phyloP scores from a whole-genome alignment of 2,329 filamentous ascomycete species.

The Zasmidium citrigriseum region DNA sequence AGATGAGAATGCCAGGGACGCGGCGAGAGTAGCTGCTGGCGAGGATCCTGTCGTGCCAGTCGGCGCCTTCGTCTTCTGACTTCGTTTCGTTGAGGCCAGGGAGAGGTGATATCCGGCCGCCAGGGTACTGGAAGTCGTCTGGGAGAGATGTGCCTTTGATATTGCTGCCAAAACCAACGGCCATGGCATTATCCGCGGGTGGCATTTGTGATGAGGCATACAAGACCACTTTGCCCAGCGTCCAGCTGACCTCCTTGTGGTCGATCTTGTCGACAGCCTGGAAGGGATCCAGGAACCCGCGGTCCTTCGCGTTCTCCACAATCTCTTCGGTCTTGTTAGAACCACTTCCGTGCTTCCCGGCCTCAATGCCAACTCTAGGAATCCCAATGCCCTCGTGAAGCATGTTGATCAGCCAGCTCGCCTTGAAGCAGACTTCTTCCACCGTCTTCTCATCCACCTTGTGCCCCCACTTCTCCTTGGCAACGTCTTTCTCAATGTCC shows the following conservation, averaged over 20 bases:
- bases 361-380: conserved; percentile 74
- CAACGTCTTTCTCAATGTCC: conserved; percentile 68
- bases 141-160: conserved; percentile 42
- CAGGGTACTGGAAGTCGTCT: conserved; percentile 80
- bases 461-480: conserved; percentile 68
- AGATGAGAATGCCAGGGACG: conserved; percentile 73
- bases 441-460: conserved; percentile 74
- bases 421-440: conserved; percentile 92
- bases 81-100: conserved; percentile 41
- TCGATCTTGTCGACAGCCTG: conserved; percentile 91
- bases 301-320: conserved; percentile 64
- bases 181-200: conserved; percentile 62
- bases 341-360: conserved; percentile 52
- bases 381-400: conserved; percentile 95
- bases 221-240: conserved; percentile 90
- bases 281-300: conserved; percentile 81
- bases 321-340: conserved; percentile 74
- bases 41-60: conserved; percentile 64
- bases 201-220: conserved; percentile 90
- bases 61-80: conserved; percentile 44
- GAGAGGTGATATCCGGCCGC: conserved; percentile 39
- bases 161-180: conserved; percentile 93
- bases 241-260: conserved; percentile 94
- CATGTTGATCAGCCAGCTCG: conserved; percentile 95
- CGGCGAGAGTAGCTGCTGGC: conserved; percentile 64